phyloP scores from a whole-genome alignment of 257 asterid genomes.

The Nicotiana tomentosiformis region DNA sequence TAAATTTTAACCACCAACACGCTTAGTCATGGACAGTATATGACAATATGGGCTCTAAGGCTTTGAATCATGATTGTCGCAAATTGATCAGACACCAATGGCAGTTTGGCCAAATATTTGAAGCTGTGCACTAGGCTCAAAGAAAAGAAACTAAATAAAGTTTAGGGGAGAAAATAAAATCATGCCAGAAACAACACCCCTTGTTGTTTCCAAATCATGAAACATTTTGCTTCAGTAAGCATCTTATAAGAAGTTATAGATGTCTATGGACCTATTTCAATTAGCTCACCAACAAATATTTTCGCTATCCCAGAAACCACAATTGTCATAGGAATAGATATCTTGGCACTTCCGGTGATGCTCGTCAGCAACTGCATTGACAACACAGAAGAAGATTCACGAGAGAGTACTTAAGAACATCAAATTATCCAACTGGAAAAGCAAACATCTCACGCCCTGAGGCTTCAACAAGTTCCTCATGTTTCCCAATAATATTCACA shows the following conservation, averaged over 20 bases:
- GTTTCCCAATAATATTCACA: background rate
- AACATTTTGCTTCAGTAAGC: background rate
- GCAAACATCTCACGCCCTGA: background rate
- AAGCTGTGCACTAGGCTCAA: background rate
- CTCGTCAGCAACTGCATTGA: conserved; percentile 50
- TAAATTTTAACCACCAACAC: background rate
- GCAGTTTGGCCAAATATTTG: background rate
- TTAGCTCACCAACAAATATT: conserved; percentile 90
- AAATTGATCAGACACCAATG: background rate
- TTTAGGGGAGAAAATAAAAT: too few relatives aligned
- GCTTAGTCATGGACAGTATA: background rate
- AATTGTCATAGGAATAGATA: conserved; percentile 69
- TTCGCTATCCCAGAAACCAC: conserved; percentile 89
- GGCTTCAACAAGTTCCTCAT: background rate
- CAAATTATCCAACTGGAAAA: conserved; percentile 17
- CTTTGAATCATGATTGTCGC: background rate
- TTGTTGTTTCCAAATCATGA: background rate
- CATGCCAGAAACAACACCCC: background rate
- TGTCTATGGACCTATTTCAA: conserved; percentile 41
- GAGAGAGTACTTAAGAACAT: background rate
- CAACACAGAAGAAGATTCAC: conserved; percentile 7
- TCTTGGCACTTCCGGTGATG: conserved; percentile 76
- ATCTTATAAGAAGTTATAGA: background rate
- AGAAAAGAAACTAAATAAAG: background rate
- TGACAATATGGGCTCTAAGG: background rate